These are phyloP conservation scores for Colletotrichum tanaceti DNA, from an alignment of 2,329 filamentous ascomycete species.

Conservation along the genomic window DNA sequence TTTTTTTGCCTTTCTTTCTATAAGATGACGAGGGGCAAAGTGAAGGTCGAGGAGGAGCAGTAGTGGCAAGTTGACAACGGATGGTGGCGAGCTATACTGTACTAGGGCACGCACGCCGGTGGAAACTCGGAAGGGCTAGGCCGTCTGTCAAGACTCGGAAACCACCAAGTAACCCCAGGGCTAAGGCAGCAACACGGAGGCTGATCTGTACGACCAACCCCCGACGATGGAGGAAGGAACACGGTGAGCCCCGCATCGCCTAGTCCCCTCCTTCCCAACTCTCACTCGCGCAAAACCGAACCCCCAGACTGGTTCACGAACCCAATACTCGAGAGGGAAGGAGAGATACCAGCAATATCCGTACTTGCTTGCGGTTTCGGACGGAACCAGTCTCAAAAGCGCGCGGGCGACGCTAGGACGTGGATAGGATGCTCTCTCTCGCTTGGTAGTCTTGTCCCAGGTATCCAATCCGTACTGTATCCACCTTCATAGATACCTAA, in stretches of 20 bases:
- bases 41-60: not conserved
- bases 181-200: too few species aligned
- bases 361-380: not conserved
- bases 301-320: constrained; percentile 31
- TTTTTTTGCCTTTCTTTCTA: not conserved
- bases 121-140: constrained; percentile 4
- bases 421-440: not conserved
- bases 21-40: not conserved
- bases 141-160: not conserved
- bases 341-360: constrained; percentile 14
- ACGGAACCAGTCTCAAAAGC: constrained; percentile 17
- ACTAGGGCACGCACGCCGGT: not conserved
- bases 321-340: constrained; percentile 36
- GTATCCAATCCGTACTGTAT: not conserved
- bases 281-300: constrained; percentile 25
- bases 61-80: not conserved
- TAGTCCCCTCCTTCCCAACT: constrained; percentile 34
- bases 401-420: constrained; percentile 22
- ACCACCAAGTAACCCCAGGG: not conserved
- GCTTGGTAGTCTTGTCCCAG: not conserved
- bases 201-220: too few species aligned
- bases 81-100: not conserved
- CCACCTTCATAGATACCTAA: not conserved
- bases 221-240: constrained; percentile 5
- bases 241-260: constrained; percentile 31